Evolutionary conservation across 2,329 filamentous ascomycete genomes (phyloP).

Genomic region (Curvularia eragrostidis): DNA sequence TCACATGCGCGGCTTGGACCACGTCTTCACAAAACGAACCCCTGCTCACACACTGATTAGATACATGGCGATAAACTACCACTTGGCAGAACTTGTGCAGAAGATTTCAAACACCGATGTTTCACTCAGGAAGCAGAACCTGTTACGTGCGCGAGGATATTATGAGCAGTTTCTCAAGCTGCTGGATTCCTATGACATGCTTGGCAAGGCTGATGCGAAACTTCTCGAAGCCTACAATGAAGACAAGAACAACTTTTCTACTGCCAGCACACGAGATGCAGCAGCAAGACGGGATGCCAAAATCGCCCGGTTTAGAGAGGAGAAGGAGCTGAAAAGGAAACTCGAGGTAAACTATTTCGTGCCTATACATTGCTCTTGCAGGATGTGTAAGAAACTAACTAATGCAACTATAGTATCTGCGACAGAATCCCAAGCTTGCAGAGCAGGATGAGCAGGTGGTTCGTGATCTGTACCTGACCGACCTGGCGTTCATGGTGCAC

Average conservation of each 20-base stretch:
- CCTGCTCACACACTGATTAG: conserved; percentile 47
- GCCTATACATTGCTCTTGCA: conserved; percentile 9
- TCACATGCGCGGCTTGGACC: background rate
- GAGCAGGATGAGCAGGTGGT: conserved; percentile 85
- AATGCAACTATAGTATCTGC: conserved; percentile 59
- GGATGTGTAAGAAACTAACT: conserved; percentile 20
- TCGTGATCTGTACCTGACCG: conserved; percentile 77
- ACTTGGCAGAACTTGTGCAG: conserved; percentile 79
- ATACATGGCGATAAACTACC: conserved; percentile 78
- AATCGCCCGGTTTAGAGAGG: conserved; percentile 81
- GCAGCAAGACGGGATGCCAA: conserved; percentile 79
- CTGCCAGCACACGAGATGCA: conserved; percentile 70
- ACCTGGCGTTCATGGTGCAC: conserved; percentile 75
- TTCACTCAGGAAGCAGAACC: conserved; percentile 61
- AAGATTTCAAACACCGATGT: conserved; percentile 66
- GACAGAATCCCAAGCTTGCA: conserved; percentile 64
- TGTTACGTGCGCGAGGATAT: conserved; percentile 69
- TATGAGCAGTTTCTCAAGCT: conserved; percentile 82
- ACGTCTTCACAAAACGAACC: conserved; percentile 1
- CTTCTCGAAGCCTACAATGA: conserved; percentile 77
- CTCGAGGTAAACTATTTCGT: conserved; percentile 65
- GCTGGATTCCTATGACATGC: conserved; percentile 78
- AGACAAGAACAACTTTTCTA: conserved; percentile 73
- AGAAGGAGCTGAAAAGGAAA: conserved; percentile 83
- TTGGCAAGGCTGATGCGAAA: conserved; percentile 69